phyloP scores from a whole-genome alignment of 345 rosid species.

The Crucihimalaya himalaica region DNA sequence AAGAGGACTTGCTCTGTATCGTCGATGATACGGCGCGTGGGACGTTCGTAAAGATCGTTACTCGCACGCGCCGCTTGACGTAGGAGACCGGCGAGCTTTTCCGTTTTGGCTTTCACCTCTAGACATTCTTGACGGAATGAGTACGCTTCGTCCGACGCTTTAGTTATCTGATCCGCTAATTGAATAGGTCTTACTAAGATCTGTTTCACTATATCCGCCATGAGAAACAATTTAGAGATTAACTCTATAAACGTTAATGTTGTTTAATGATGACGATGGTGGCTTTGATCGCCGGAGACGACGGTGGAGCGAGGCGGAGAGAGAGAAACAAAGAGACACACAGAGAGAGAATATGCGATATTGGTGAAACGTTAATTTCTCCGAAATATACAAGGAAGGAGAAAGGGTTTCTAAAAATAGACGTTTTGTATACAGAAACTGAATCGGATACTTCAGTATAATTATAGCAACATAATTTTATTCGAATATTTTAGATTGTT shows the following conservation, averaged over 20 bases:
- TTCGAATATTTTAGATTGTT: background rate
- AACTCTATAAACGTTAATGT: background rate
- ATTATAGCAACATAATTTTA: background rate
- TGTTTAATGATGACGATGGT: background rate
- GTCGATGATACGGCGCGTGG: slow-evolving; percentile 73
- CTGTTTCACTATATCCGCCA: slow-evolving; percentile 78
- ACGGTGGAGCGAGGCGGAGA: slow-evolving; percentile 34
- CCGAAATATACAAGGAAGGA: slow-evolving; percentile 32
- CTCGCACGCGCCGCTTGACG: slow-evolving; percentile 83
- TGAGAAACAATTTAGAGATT: background rate
- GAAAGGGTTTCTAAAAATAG: slow-evolving; percentile 22
- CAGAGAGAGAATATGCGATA: background rate
- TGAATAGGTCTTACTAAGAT: slow-evolving; percentile 70
- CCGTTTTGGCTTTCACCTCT: slow-evolving; percentile 70
- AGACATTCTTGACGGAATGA: slow-evolving; percentile 74
- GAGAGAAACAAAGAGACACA: slow-evolving; percentile 13
- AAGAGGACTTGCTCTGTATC: slow-evolving; percentile 77
- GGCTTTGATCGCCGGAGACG: slow-evolving; percentile 44
- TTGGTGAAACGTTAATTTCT: slow-evolving; percentile 44
- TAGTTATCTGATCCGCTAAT: slow-evolving; percentile 70
- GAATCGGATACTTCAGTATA: slow-evolving; percentile 13
- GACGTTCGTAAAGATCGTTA: slow-evolving; percentile 72
- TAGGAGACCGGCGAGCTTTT: slow-evolving; percentile 64
- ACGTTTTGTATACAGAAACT: slow-evolving; percentile 17
- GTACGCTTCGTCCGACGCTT: slow-evolving; percentile 64